phyloP scores from a whole-genome alignment of 352 stramenopile species.

The Pythium vanterpoolii region DNA sequence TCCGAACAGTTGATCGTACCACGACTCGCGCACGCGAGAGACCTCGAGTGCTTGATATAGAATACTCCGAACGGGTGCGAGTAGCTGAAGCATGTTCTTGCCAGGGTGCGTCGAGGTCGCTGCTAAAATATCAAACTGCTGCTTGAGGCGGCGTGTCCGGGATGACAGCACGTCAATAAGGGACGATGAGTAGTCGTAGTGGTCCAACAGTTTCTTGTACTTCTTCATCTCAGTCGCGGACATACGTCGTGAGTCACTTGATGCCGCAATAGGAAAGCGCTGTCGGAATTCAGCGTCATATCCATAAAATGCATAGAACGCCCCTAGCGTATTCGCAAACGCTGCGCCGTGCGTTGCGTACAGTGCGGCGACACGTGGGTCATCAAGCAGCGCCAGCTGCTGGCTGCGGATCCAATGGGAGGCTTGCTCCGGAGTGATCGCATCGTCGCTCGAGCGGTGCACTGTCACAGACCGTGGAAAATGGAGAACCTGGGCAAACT shows the following conservation, averaged over 20 bases:
- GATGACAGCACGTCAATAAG: conserved; percentile 68
- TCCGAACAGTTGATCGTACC: conserved; percentile 11
- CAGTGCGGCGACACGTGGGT: conserved; percentile 30
- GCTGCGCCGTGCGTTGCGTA: conserved; percentile 24
- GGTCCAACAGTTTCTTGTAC: conserved; percentile 62
- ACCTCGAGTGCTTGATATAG: conserved; percentile 53
- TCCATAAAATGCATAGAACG: conserved; percentile 83
- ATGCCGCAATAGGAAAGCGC: conserved; percentile 35
- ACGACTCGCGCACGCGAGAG: conserved; percentile 34
- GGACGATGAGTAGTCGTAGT: conserved; percentile 47
- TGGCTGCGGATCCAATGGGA: conserved; percentile 56
- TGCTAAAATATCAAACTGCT: conserved; percentile 55
- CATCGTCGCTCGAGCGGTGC: conserved; percentile 34
- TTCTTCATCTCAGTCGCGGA: conserved; percentile 39
- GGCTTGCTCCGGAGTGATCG: conserved; percentile 43
- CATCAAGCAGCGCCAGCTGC: conserved; percentile 45
- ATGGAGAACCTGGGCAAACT: conserved; percentile 40
- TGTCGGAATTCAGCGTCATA: conserved; percentile 38
- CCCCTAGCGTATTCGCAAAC: conserved; percentile 52
- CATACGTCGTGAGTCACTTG: conserved; percentile 18
- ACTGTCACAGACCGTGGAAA: conserved; percentile 43
- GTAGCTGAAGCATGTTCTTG: conserved; percentile 37
- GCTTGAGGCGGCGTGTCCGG: conserved; percentile 37
- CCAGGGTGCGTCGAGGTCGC: conserved; percentile 15
- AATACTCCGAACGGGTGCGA: conserved; percentile 38